A percentile compares a stretch with the other conserved stretches of the same genome.
Evolutionary conservation across 805 yeast genomes (phyloP).

Genomic region (Yarrowia sp.): DNA sequence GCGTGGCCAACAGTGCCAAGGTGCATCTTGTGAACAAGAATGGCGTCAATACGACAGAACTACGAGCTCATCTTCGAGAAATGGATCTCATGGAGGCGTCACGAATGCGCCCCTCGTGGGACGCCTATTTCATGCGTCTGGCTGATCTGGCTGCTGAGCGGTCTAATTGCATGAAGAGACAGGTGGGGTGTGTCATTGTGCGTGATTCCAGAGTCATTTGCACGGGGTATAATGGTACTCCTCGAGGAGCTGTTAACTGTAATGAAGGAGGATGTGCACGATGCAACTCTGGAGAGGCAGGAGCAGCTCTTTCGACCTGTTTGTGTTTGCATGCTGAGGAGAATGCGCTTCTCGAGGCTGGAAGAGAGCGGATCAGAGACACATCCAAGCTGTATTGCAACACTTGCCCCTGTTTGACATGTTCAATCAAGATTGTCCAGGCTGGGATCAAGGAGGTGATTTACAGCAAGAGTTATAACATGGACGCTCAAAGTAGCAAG

Average conservation of each 20-base stretch:
- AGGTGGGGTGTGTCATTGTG: slow-evolving; percentile 96
- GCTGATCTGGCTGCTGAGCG: slow-evolving; percentile 93
- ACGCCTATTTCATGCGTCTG: slow-evolving; percentile 89
- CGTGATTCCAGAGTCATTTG: slow-evolving; percentile 86
- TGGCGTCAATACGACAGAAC: slow-evolving; percentile 50
- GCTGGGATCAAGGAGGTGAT: slow-evolving; percentile 90
- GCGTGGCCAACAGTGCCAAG: slow-evolving; percentile 58
- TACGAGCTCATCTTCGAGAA: slow-evolving; percentile 53
- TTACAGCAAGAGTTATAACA: slow-evolving; percentile 87
- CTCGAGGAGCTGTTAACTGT: slow-evolving; percentile 84
- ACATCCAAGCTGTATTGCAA: slow-evolving; percentile 81
- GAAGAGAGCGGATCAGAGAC: slow-evolving; percentile 79
- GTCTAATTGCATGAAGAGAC: slow-evolving; percentile 94
- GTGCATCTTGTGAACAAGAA: slow-evolving; percentile 63
- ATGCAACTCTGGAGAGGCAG: slow-evolving; percentile 77
- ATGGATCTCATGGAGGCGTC: slow-evolving; percentile 59
- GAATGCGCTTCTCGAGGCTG: slow-evolving; percentile 92
- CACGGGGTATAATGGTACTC: slow-evolving; percentile 98
- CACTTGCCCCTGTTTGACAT: slow-evolving; percentile 95
- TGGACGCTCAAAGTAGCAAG: slow-evolving; percentile 79
- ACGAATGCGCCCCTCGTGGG: slow-evolving; percentile 92
- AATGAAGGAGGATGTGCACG: slow-evolving; percentile 95
- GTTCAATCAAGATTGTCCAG: slow-evolving; percentile 94
- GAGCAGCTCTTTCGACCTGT: slow-evolving; percentile 79
- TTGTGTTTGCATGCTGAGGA: slow-evolving; percentile 97